Base-by-base conservation (phyloP, 1,284 basidiomycete species). In the Trametes sp. region DNA sequence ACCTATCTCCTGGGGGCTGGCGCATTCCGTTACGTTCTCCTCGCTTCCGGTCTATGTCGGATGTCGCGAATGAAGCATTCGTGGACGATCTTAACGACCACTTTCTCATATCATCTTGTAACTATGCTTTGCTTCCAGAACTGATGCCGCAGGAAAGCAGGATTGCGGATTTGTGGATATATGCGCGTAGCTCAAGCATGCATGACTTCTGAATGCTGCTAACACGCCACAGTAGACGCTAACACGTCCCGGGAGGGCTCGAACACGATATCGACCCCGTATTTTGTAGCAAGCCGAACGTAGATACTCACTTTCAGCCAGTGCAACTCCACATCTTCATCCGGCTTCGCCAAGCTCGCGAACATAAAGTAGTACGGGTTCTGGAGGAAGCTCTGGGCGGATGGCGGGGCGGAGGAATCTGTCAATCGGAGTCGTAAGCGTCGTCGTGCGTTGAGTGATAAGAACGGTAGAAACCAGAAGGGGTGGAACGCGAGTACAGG, bases 291-390 rank as follows among this genome's bases (percentile, higher is more conserved):
- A 33, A 23, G 13, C 4, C 2, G 9, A 26, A 14, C 35, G 19
- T 23, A 7, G 31, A 33, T 11, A 72, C 78, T 29, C 54, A 88
- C 88, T 81, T 94, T 94, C 56, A 96, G 84, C 83, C 95, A 90
- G 74, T 97, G 96, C 38, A 98, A 78, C 77, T 98, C 96, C n/a
- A 92, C 86, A 69, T 97, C 94, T 65, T 92, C 88, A 68, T 95
- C 93, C 0, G 93, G 92, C 68, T 93, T 90, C 0, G 94, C 92
- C 24, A 97, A 84, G 67, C 88, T 89, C 6, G 95, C 95, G 70
- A 95, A 97, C 87, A 96, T 95, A 77, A 98, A 97, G 74, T 96
- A 96, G 75, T 96, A 96, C 0, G 95, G 95, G 68, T 94, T 96
- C 78, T 97, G 91, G 16, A 93, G 82, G 74, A 88, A 93, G 28